phyloP scores from a whole-genome alignment of 768 basidiomycete genomes.

The Agrocybe pediades region DNA sequence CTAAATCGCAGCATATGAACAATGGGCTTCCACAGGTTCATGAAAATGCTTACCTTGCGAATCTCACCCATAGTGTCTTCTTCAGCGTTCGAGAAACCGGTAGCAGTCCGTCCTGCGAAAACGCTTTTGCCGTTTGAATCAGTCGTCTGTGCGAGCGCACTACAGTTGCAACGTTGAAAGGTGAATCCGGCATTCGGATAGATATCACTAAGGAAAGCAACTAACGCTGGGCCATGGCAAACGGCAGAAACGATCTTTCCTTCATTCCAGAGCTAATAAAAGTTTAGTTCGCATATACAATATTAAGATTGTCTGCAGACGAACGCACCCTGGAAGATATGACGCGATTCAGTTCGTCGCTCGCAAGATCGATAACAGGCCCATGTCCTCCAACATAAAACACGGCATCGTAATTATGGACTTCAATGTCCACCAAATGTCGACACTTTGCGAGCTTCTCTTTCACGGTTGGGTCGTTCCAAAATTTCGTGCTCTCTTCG shows the following conservation, averaged over 20 bases:
- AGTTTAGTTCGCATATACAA: neutral
- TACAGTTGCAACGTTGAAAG: no score
- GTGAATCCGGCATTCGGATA: no score
- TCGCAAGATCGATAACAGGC: constrained; percentile 70
- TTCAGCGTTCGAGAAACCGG: constrained; percentile 75
- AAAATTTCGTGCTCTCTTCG: constrained; percentile 51
- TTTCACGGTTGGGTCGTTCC: constrained; percentile 54
- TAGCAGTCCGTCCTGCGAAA: constrained; percentile 56
- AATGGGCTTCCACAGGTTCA: no score
- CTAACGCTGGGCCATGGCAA: constrained; percentile 79
- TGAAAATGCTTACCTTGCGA: constrained; percentile 41
- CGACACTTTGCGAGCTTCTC: constrained; percentile 56
- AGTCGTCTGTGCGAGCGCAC: constrained; percentile 60
- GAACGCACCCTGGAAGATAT: constrained; percentile 55
- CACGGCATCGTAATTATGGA: constrained; percentile 66
- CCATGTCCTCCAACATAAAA: constrained; percentile 84
- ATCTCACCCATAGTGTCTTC: constrained; percentile 51
- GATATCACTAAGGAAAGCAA: no score
- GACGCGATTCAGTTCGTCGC: constrained; percentile 54
- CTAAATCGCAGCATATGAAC: no score
- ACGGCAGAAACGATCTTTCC: constrained; percentile 73
- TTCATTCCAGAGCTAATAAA: constrained; percentile 58
- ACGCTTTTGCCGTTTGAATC: constrained; percentile 64
- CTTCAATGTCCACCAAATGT: constrained; percentile 59
- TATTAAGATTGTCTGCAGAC: neutral